Evolutionary conservation across 441 rosid species (phyloP).

Genomic region (Populus hybrid): DNA sequence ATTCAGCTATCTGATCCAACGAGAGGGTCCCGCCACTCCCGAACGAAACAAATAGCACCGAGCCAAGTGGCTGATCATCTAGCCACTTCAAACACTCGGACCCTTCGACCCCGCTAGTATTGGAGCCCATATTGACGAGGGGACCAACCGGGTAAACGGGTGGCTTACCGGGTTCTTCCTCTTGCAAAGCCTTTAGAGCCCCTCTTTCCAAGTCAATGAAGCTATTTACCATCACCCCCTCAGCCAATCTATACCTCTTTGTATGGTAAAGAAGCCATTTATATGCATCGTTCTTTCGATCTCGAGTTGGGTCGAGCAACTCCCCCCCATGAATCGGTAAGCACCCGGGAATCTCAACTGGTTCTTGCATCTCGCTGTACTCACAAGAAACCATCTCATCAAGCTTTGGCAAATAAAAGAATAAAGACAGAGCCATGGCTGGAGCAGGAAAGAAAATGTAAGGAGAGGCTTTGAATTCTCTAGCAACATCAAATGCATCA

Average conservation of each 20-base stretch:
- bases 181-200: constrained; percentile 44
- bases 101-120: not conserved
- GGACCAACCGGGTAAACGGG: constrained; percentile 82
- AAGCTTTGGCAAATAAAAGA: constrained; percentile 44
- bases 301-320: constrained; percentile 58
- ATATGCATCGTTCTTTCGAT: constrained; percentile 62
- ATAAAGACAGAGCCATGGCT: constrained; percentile 52
- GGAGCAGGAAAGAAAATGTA: constrained; percentile 58
- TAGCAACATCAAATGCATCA: constrained; percentile 59
- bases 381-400: constrained; percentile 51
- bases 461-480: constrained; percentile 48
- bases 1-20: constrained; percentile 44
- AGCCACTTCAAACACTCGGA: constrained; percentile 60
- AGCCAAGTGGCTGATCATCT: constrained; percentile 60
- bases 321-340: constrained; percentile 48
- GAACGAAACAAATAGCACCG: constrained; percentile 71
- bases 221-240: constrained; percentile 62
- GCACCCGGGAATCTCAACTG: constrained; percentile 60
- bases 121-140: constrained; percentile 39
- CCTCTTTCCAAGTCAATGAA: constrained; percentile 58
- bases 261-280: constrained; percentile 54
- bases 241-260: constrained; percentile 47
- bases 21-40: constrained; percentile 85
- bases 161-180: constrained; percentile 41
- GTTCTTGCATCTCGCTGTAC: constrained; percentile 53